phyloP scores from a whole-genome alignment of 768 basidiomycete genomes.

The Suillus subalutaceus region DNA sequence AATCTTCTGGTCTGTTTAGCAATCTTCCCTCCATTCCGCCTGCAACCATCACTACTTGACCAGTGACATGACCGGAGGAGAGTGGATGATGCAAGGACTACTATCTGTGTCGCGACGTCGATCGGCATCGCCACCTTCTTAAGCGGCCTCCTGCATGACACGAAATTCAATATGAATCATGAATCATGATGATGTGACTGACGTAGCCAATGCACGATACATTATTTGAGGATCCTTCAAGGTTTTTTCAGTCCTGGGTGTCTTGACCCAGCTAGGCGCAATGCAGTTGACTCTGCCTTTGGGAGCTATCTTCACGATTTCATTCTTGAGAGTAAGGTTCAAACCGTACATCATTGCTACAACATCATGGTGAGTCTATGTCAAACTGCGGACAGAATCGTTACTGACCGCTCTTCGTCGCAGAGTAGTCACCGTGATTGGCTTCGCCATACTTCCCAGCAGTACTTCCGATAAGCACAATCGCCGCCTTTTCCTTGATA shows the following conservation, averaged over 20 bases:
- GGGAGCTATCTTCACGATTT: conserved; percentile 77
- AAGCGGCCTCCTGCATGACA: conserved; percentile 56
- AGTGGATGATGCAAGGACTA: conserved; percentile 57
- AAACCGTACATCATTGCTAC: conserved; percentile 76
- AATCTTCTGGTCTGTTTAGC: conserved; percentile 44
- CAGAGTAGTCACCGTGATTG: conserved; percentile 67
- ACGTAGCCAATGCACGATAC: conserved; percentile 71
- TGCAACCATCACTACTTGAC: conserved; percentile 69
- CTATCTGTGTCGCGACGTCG: conserved; percentile 70
- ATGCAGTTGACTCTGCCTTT: conserved; percentile 70
- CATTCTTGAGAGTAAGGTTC: conserved; percentile 71
- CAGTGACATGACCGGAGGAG: conserved; percentile 74
- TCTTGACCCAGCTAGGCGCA: conserved; percentile 69
- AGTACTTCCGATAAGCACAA: conserved; percentile 71
- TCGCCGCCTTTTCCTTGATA: conserved; percentile 55
- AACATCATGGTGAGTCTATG: conserved; percentile 20
- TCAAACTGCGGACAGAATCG: not conserved
- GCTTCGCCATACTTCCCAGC: conserved; percentile 77
- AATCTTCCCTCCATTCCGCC: conserved; percentile 79
- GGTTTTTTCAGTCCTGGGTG: conserved; percentile 62
- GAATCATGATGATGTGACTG: conserved; percentile 23
- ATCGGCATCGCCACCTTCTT: conserved; percentile 65
- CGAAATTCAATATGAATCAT: not conserved
- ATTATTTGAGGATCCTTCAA: conserved; percentile 56
- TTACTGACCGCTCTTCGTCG: conserved; percentile 62